Conservation (phyloP, 257 asterid species). For the Solanum habrochaites region DNA sequence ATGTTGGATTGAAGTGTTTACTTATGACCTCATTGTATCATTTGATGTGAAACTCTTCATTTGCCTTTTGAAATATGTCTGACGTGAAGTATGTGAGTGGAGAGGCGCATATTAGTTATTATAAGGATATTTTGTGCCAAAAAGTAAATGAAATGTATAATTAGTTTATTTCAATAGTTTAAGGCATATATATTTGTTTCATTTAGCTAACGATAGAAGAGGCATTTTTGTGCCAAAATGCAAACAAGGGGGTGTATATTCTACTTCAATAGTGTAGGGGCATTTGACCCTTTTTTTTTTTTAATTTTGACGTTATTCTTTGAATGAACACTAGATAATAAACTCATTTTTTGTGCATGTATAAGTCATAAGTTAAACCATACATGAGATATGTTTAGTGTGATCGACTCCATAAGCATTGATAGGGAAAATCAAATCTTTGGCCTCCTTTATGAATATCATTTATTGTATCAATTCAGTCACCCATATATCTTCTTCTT, state of each 20-base stretch:
- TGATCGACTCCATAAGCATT: background rate
- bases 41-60: background rate
- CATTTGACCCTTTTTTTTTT: too few relatives aligned
- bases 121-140: background rate
- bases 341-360: background rate
- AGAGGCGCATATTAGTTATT: background rate
- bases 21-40: background rate
- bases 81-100: background rate
- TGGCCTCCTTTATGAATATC: too few relatives aligned
- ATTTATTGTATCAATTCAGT: background rate
- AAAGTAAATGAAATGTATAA: background rate
- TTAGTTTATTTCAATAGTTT: background rate
- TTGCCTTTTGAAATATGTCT: too few relatives aligned
- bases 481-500: background rate
- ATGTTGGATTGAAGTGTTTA: background rate
- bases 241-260: background rate
- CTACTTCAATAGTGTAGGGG: background rate
- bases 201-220: background rate
- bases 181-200: too few relatives aligned
- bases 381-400: background rate
- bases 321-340: background rate
- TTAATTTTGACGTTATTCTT: fast-evolving
- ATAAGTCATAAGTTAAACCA: too few relatives aligned
- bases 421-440: background rate
- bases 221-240: background rate